Base-by-base conservation (phyloP, 2,329 filamentous ascomycete genomes). In the Exophiala spinifera region DNA sequence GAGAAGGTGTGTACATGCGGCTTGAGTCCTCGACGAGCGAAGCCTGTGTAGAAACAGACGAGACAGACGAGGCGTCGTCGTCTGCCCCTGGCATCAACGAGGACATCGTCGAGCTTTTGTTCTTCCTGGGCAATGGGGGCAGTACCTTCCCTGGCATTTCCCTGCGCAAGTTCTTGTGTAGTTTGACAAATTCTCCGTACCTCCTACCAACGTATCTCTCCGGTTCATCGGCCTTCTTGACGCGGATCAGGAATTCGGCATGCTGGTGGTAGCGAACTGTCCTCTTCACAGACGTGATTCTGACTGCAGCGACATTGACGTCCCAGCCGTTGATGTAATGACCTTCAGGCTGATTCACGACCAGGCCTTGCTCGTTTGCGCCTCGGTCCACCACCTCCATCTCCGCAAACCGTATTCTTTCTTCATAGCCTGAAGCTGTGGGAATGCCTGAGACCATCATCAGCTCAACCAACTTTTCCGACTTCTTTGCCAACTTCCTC, bases 371-470 rank as follows among this genome's bases (percentile, higher is more conserved):
- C 56, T 96, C 91, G 66, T 96, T 95, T 40, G 94, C 91, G 51
- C 90, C 88, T 60, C 90, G 84, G 67, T 99, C 94, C 23, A 99
- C 90, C 20, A 97, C 91, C 68, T 99, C 94, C 74, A 99, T 87
- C 73, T 99, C 94, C 1, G 91, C 90, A 69, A 99, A 99, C 47
- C 91, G 84, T 67, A 99, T 96, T 54, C 94, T 84, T 76, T 99
- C 94, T 72, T 99, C 94, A 69, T 97, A 99, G 1, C 94, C 94
- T 3, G 91, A 96, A 3, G 94, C 91, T 1, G 94, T 99, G 31
- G 89, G 89, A 54, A 99, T 87, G 34, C 94, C 94, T 6, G 92
- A 97, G 7, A 99, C 94, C 91, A 99, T 96, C 94, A 99, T 99
- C 57, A 99, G 79, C 77, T 99, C 94, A 10, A 99, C 89, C 54